phyloP scores from a whole-genome alignment of 768 basidiomycete species.

The Collybiopsis luxurians region DNA sequence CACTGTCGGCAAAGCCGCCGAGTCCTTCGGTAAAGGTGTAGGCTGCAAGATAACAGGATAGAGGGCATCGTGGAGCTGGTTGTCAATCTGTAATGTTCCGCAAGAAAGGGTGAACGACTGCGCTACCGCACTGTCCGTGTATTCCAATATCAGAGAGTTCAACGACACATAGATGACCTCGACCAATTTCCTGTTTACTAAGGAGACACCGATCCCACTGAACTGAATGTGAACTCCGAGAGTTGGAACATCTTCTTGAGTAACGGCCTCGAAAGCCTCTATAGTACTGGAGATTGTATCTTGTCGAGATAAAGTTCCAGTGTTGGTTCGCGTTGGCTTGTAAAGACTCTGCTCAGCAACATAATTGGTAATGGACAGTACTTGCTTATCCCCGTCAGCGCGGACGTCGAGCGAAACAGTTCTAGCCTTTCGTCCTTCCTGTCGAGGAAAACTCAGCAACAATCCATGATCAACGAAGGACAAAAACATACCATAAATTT shows the following conservation, averaged over 20 bases:
- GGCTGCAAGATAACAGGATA: constrained; percentile 96
- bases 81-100: constrained; percentile 92
- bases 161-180: constrained; percentile 90
- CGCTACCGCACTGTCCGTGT: constrained; percentile 72
- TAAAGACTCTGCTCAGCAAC: constrained; percentile 83
- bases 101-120: constrained; percentile 80
- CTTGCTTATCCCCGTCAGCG: constrained; percentile 82
- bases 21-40: constrained; percentile 78
- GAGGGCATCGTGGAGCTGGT: constrained; percentile 93
- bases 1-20: constrained; percentile 82
- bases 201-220: constrained; percentile 88
- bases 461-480: background rate
- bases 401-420: constrained; percentile 89
- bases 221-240: constrained; percentile 72
- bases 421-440: constrained; percentile 56
- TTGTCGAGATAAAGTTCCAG: constrained; percentile 50
- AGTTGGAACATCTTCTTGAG: constrained; percentile 66
- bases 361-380: constrained; percentile 86
- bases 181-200: constrained; percentile 82
- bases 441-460: background rate
- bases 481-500: constrained; percentile 67
- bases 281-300: constrained; percentile 68
- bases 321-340: constrained; percentile 61
- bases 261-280: constrained; percentile 83
- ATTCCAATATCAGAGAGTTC: constrained; percentile 79